Conservation (phyloP, 2,329 filamentous ascomycete genomes). For the Aspergillus glaucus region DNA sequence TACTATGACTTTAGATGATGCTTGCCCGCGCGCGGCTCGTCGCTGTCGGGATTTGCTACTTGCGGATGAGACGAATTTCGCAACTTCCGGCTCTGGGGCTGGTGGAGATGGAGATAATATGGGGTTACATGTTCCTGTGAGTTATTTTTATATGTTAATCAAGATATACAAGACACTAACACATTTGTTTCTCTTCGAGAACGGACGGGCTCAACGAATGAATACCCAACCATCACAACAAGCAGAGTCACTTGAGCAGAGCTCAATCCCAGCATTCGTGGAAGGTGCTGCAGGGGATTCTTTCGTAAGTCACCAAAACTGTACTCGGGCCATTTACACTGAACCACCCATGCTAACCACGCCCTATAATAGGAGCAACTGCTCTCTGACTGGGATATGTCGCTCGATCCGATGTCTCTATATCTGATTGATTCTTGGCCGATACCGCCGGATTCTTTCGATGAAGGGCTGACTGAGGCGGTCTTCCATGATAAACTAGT, state of each 20-base stretch:
- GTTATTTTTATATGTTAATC: not conserved
- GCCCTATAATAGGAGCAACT: not conserved
- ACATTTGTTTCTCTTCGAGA: not conserved
- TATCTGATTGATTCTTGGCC: not conserved
- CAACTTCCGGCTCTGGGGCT: too few relatives aligned
- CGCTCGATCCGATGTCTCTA: not conserved
- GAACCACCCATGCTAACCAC: not conserved
- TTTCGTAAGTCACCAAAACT: not conserved
- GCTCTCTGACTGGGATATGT: not conserved
- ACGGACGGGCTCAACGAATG: not conserved
- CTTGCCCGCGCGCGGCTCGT: not conserved
- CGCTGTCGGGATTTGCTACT: not conserved
- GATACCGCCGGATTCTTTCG: not conserved
- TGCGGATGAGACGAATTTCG: not conserved
- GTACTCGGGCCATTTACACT: not conserved
- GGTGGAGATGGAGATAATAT: too few relatives aligned
- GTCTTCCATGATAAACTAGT: too few relatives aligned
- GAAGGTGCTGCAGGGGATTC: not conserved
- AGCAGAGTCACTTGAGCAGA: not conserved
- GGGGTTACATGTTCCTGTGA: not conserved
- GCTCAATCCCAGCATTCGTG: not conserved
- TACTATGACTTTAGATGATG: not conserved
- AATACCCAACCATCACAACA: not conserved
- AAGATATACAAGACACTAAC: not conserved
- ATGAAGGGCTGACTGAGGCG: not conserved